Evolutionary conservation across 352 stramenopile genomes (phyloP).

Genomic region (Phytophthora citricola): DNA sequence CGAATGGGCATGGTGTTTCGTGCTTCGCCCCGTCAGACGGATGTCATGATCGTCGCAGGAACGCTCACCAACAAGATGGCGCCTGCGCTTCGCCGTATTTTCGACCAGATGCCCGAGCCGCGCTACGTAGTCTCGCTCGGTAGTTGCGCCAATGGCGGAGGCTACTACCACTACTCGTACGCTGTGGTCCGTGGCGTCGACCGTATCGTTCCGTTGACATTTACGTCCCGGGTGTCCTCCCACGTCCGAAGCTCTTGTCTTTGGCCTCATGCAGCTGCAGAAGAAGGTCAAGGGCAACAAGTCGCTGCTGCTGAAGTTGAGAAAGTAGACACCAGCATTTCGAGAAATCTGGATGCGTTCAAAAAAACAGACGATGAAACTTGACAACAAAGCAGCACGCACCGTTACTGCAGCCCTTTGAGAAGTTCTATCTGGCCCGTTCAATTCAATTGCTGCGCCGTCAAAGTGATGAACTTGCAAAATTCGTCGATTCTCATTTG

Average conservation of each 20-base stretch:
- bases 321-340: constrained; percentile 9
- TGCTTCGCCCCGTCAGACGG: constrained; percentile 92
- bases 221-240: constrained; percentile 96
- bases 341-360: not conserved
- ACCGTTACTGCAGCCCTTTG: too few species aligned
- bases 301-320: constrained; percentile 21
- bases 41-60: constrained; percentile 99
- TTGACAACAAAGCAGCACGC: too few species aligned
- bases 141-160: constrained; percentile 96
- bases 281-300: constrained; percentile 26
- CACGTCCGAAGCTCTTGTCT: constrained; percentile 17
- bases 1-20: constrained; percentile 98
- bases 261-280: constrained; percentile 24
- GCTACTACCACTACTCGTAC: constrained; percentile 96
- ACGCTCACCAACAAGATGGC: constrained; percentile 99
- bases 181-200: constrained; percentile 96
- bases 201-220: constrained; percentile 98
- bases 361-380: not conserved
- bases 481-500: too few species aligned
- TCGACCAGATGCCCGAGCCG: constrained; percentile 99
- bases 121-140: constrained; percentile 98
- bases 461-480: too few species aligned
- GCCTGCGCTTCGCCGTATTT: constrained; percentile 95
- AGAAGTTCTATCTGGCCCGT: too few species aligned
- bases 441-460: too few species aligned